Percentiles rank a stretch among this genome's conserved stretches.
Conservation (phyloP, 2,329 filamentous ascomycete species). For the Clonostachys solani region DNA sequence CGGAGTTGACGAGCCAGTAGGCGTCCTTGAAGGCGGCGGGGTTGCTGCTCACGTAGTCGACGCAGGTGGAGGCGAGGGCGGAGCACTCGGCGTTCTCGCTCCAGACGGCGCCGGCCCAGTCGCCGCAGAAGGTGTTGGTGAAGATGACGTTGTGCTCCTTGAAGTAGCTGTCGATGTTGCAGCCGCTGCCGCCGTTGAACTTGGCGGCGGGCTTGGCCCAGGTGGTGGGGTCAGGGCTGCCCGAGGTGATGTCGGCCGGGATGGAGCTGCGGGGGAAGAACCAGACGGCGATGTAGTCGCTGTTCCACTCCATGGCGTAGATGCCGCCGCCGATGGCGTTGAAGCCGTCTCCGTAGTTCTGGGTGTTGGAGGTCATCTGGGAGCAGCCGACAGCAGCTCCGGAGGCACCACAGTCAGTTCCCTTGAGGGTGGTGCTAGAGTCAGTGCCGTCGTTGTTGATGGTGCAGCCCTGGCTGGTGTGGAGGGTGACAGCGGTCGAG, state of each 20-base stretch:
- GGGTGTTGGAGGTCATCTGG: slow-evolving; percentile 42
- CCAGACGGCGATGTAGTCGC: slow-evolving; percentile 68
- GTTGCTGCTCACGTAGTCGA: slow-evolving; percentile 68
- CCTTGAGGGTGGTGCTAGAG: slow-evolving; percentile 37
- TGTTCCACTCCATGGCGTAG: slow-evolving; percentile 75
- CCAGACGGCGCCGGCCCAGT: slow-evolving; percentile 79
- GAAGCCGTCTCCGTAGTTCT: slow-evolving; percentile 65
- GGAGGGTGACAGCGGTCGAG: slow-evolving; percentile 61
- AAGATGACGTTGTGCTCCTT: slow-evolving; percentile 71
- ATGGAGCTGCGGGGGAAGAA: slow-evolving; percentile 70
- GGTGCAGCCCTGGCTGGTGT: slow-evolving; percentile 58
- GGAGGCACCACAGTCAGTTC: slow-evolving; percentile 52
- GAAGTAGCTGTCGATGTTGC: slow-evolving; percentile 70
- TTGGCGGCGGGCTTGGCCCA: slow-evolving; percentile 68
- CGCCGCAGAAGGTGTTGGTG: slow-evolving; percentile 82
- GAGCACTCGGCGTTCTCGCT: slow-evolving; percentile 49
- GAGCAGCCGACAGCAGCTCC: slow-evolving; percentile 55
- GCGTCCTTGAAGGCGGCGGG: slow-evolving; percentile 66
- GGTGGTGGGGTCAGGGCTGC: slow-evolving; percentile 56
- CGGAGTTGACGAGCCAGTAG: slow-evolving; percentile 73
- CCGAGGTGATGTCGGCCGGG: slow-evolving; percentile 57
- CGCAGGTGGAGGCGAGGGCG: slow-evolving; percentile 59
- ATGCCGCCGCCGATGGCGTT: slow-evolving; percentile 67
- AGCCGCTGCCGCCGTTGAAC: slow-evolving; percentile 63
- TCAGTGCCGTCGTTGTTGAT: slow-evolving; percentile 45